phyloP scores from a whole-genome alignment of 257 asterid genomes.

The Forsythia viridissima region DNA sequence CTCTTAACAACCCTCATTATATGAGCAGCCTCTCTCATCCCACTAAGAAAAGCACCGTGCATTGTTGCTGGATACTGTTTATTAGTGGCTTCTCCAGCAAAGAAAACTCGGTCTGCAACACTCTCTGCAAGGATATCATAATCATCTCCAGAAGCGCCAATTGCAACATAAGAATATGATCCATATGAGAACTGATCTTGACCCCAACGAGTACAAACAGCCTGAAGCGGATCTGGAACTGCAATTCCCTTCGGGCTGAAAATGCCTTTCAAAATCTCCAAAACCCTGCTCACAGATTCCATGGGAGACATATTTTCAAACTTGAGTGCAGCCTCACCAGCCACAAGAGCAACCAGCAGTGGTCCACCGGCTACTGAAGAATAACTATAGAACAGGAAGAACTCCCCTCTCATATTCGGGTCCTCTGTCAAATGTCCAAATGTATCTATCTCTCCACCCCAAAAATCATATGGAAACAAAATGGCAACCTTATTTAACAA shows the following conservation, averaged over 20 bases:
- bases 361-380: constrained; percentile 97
- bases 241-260: constrained; percentile 96
- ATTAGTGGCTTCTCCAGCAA: constrained; percentile 99
- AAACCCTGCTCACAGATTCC: constrained; percentile 71
- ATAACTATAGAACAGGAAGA: constrained; percentile 86
- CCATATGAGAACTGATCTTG: constrained; percentile 90
- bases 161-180: constrained; percentile 90
- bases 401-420: constrained; percentile 88
- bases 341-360: constrained; percentile 90
- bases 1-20: constrained; percentile 71
- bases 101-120: constrained; percentile 75
- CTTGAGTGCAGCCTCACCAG: constrained; percentile 93
- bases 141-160: constrained; percentile 97
- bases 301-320: constrained; percentile 81
- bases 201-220: constrained; percentile 98
- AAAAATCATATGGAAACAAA: constrained; percentile 92
- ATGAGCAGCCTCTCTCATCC: constrained; percentile 97
- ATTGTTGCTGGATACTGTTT: constrained; percentile 96
- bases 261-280: constrained; percentile 86
- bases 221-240: constrained; percentile 90
- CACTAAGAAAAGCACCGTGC: constrained; percentile 98
- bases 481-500: constrained; percentile 89
- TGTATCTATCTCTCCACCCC: constrained; percentile 99
- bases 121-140: constrained; percentile 90
- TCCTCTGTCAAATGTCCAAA: constrained; percentile 94